A percentile compares a stretch with the other conserved stretches of the same genome.
Conservation (phyloP, 306 rosid species). For the Vigna nakashimae region DNA sequence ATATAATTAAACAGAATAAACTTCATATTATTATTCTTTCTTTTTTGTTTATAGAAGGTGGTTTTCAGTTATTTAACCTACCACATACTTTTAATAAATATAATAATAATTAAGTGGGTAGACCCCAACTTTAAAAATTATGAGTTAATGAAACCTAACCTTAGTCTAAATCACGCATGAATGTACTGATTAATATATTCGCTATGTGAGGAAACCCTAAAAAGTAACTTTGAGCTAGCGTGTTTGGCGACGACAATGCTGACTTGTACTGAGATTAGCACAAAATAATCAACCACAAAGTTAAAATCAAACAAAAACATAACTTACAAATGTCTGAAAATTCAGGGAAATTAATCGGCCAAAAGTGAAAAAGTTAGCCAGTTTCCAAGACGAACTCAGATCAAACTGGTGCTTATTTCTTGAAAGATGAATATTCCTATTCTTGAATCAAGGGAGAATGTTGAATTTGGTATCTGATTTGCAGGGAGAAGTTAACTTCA, state of each 20-base stretch:
- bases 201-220: constrained; percentile 38
- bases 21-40: not conserved
- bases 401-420: not conserved
- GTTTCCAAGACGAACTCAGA: constrained; percentile 2
- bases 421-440: constrained; percentile 19
- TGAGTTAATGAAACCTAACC: not conserved
- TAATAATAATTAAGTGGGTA: not conserved
- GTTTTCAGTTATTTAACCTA: constrained; percentile 20
- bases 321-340: no score
- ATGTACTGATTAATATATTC: constrained; percentile 8
- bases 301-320: not conserved
- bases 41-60: not conserved
- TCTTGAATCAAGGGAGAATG: not conserved
- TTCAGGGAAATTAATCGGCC: no score
- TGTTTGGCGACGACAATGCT: constrained; percentile 34
- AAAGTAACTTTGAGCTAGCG: constrained; percentile 27
- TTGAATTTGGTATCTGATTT: not conserved
- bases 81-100: not conserved
- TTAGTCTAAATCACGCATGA: constrained; percentile 5
- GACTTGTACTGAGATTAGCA: constrained; percentile 1
- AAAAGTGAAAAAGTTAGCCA: not conserved
- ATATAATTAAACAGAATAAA: no score
- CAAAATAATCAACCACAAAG: not conserved
- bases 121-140: not conserved
- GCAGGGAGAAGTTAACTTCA: not conserved